phyloP scores from a whole-genome alignment of 2,329 filamentous ascomycete genomes.

The Diaporthe ilicicola region DNA sequence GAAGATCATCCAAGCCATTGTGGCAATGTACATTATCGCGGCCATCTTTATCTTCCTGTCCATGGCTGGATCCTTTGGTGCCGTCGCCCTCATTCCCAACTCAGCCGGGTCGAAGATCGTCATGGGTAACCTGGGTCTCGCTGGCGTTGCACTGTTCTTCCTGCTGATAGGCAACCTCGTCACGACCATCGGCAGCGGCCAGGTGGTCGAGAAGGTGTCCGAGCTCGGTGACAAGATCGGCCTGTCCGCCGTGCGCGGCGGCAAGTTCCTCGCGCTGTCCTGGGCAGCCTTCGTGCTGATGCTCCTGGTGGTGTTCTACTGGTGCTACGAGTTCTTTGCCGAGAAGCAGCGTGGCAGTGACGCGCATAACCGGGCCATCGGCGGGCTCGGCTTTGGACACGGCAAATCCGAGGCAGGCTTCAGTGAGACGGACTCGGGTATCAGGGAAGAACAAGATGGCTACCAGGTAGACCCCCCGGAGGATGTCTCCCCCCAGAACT shows the following conservation, averaged over 20 bases:
- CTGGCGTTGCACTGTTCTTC: conserved; percentile 46
- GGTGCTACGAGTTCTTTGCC: conserved; percentile 24
- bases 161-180: conserved; percentile 54
- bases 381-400: neutral
- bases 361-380: neutral
- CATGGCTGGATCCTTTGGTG: conserved; percentile 32
- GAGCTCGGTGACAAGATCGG: conserved; percentile 53
- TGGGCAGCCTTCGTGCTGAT: conserved; percentile 59
- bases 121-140: conserved; percentile 49
- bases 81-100: conserved; percentile 31
- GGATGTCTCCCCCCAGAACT: neutral
- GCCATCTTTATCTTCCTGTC: conserved; percentile 33
- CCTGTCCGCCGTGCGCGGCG: conserved; percentile 52
- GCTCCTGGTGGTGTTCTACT: conserved; percentile 39
- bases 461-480: too few relatives aligned
- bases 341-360: conserved; percentile 17
- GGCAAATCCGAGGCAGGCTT: neutral
- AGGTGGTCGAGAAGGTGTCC: conserved; percentile 52
- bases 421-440: neutral
- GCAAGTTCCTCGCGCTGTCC: conserved; percentile 54
- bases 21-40: conserved; percentile 36
- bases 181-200: conserved; percentile 51
- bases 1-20: conserved; percentile 33
- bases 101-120: conserved; percentile 33
- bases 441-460: neutral